Percentiles rank a stretch among this genome's conserved stretches.
phyloP scores from a whole-genome alignment of 2,329 filamentous ascomycete species.

The Purpureocillium takamizusanense region DNA sequence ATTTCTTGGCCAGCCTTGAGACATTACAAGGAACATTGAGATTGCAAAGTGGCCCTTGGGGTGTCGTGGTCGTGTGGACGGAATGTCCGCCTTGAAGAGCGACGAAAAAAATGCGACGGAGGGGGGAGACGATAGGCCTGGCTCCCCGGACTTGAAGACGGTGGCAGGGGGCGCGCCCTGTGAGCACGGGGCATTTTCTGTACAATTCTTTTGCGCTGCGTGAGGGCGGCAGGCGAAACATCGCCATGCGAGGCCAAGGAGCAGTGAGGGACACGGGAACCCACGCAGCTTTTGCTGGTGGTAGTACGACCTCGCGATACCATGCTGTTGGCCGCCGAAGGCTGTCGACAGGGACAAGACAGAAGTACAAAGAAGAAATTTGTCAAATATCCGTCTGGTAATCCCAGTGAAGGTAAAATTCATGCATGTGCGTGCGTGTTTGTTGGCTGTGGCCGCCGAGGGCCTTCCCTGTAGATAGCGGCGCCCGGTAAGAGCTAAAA shows the following conservation, averaged over 20 bases:
- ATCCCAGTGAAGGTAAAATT: too few relatives aligned
- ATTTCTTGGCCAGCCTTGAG: conserved; percentile 15
- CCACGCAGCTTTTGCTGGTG: not conserved
- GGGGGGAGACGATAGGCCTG: too few relatives aligned
- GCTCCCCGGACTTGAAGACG: too few relatives aligned
- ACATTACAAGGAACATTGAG: conserved; percentile 17
- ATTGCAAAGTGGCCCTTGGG: conserved; percentile 20
- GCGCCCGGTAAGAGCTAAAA: too few relatives aligned
- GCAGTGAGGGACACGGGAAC: not conserved
- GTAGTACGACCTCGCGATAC: not conserved
- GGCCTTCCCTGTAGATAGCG: too few relatives aligned
- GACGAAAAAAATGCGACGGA: too few relatives aligned
- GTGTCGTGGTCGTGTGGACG: too few relatives aligned
- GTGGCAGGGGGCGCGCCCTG: conserved; percentile 7
- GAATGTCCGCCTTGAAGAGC: too few relatives aligned
- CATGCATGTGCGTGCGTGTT: too few relatives aligned
- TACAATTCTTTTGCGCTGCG: conserved; percentile 17
- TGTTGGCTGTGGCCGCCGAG: too few relatives aligned
- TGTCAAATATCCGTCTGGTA: not conserved
- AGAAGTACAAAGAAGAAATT: conserved; percentile 20
- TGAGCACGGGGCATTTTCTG: conserved; percentile 15
- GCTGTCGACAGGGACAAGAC: conserved; percentile 28
- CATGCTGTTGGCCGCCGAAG: conserved; percentile 8
- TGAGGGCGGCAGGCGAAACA: not conserved
- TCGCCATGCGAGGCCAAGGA: conserved; percentile 4